phyloP scores from a whole-genome alignment of 225 moss, liverwort and hornwort species.

The Bryum argenteum region DNA sequence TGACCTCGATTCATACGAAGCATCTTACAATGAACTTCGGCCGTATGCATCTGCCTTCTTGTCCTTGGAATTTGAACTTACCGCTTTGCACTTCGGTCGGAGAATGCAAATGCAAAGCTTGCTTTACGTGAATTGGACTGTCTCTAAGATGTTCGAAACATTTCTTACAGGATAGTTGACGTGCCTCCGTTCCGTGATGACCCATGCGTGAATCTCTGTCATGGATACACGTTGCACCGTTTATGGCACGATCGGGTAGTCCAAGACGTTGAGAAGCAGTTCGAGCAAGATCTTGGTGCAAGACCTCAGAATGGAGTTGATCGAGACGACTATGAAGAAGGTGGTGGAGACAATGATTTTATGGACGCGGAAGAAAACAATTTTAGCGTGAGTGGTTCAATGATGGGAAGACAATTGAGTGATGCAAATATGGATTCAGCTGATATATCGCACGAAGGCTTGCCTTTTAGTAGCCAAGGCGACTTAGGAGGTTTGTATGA shows the following conservation, averaged over 20 bases:
- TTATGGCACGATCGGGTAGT: constrained; percentile 78
- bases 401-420: constrained; percentile 23
- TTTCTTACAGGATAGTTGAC: constrained; percentile 74
- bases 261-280: constrained; percentile 61
- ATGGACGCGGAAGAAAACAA: constrained; percentile 41
- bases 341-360: constrained; percentile 73
- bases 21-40: constrained; percentile 91
- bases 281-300: constrained; percentile 43
- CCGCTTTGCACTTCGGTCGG: constrained; percentile 5
- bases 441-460: constrained; percentile 27
- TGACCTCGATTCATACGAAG: constrained; percentile 72
- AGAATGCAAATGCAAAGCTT: constrained; percentile 5
- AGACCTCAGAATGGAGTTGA: constrained; percentile 50
- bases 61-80: not conserved
- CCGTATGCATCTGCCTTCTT: constrained; percentile 57
- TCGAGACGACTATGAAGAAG: constrained; percentile 56
- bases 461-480: constrained; percentile 46
- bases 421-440: constrained; percentile 37
- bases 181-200: constrained; percentile 71
- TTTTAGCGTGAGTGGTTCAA: constrained; percentile 18
- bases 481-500: constrained; percentile 73
- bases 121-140: constrained; percentile 5
- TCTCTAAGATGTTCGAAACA: constrained; percentile 7
- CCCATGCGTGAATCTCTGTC: constrained; percentile 76
- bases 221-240: constrained; percentile 78